A percentile compares a stretch with the other conserved stretches of the same genome.
Conservation (phyloP, 306 rosid species). For the Phaseolus lunatus region DNA sequence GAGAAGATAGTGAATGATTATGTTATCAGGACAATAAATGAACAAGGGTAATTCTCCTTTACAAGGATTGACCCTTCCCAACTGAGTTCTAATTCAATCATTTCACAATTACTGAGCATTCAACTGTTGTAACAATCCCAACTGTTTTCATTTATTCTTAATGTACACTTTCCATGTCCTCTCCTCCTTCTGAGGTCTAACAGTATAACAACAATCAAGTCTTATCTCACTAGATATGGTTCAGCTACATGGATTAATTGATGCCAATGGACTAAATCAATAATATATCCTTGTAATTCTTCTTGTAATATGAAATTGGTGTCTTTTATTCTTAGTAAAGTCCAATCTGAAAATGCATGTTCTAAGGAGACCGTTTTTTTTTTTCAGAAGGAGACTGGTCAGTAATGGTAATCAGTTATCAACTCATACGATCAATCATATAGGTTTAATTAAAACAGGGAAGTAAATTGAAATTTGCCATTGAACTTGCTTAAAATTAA, state of each 20-base stretch:
- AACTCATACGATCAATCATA: slow-evolving; percentile 2
- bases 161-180: slow-evolving; percentile 2
- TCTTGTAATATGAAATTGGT: slow-evolving; percentile 2
- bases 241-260: slow-evolving; percentile 19
- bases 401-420: slow-evolving; percentile 12
- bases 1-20: neutral
- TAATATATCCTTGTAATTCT: slow-evolving; percentile 15
- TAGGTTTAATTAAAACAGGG: slow-evolving; percentile 28
- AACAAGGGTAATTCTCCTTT: slow-evolving; percentile 2
- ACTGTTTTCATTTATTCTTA: slow-evolving; percentile 1
- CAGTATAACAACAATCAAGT: neutral
- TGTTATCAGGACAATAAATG: neutral
- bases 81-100: neutral
- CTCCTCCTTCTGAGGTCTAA: slow-evolving; percentile 3
- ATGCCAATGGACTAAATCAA: neutral
- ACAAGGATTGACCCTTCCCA: neutral
- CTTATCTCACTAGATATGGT: neutral
- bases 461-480: slow-evolving; percentile 32
- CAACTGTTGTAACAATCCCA: neutral
- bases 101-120: neutral
- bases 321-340: slow-evolving; percentile 24
- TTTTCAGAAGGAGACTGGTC: slow-evolving; percentile 20
- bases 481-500: neutral
- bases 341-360: slow-evolving; percentile 26
- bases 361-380: neutral